Conservation (phyloP, 108 stramenopile genomes). For the Fragilariopsis cylindrus region DNA sequence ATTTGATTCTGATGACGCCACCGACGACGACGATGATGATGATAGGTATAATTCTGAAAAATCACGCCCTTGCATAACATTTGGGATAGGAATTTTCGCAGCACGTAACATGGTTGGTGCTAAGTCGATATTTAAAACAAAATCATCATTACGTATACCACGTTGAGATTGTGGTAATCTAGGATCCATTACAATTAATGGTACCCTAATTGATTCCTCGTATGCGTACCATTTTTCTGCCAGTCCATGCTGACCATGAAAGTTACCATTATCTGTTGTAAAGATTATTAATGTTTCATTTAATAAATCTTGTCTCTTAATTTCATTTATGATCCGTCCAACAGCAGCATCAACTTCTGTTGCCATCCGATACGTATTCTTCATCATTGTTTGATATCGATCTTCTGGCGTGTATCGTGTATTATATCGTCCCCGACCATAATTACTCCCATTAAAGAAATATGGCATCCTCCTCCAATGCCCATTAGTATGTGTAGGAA, state of each 20-base stretch:
- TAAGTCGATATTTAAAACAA: constrained; percentile 73
- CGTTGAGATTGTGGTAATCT: constrained; percentile 51
- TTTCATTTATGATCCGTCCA: constrained; percentile 47
- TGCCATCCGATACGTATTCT: constrained; percentile 68
- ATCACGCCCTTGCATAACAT: constrained; percentile 67
- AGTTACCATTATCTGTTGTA: constrained; percentile 66
- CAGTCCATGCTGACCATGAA: constrained; percentile 61
- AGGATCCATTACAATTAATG: constrained; percentile 69
- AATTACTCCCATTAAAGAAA: constrained; percentile 56
- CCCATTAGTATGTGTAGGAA: constrained; percentile 28
- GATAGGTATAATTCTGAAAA: constrained; percentile 59
- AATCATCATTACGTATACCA: constrained; percentile 52
- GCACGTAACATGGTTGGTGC: constrained; percentile 64
- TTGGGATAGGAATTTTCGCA: constrained; percentile 50
- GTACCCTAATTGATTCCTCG: constrained; percentile 72
- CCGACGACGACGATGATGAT: background rate
- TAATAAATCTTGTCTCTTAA: constrained; percentile 45
- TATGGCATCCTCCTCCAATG: constrained; percentile 19
- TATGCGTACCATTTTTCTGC: constrained; percentile 79
- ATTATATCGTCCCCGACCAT: constrained; percentile 43
- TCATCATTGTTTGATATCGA: constrained; percentile 69
- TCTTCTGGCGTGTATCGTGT: constrained; percentile 51
- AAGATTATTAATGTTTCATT: constrained; percentile 72
- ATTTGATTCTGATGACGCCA: constrained; percentile 8
- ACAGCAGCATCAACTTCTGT: constrained; percentile 65